Conservation (phyloP, 2,329 filamentous ascomycete genomes). For the Aspergillus sp. region DNA sequence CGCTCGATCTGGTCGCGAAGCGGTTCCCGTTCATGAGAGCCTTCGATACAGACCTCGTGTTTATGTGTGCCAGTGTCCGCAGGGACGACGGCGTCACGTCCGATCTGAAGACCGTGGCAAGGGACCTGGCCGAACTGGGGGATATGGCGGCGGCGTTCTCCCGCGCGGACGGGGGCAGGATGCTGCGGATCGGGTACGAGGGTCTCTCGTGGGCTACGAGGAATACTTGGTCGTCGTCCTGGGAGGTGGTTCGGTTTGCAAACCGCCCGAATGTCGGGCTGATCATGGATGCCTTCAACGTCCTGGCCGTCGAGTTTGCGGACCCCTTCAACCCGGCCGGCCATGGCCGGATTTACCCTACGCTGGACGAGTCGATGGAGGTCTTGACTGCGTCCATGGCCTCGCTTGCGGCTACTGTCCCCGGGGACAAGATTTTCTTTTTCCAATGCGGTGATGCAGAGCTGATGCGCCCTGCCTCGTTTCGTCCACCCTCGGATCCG, state of each 20-base stretch:
- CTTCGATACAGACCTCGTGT: constrained; percentile 26
- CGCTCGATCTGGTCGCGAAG: constrained; percentile 20
- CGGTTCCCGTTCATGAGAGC: constrained; percentile 28
- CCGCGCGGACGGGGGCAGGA: constrained; percentile 16
- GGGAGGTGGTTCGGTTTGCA: constrained; percentile 24
- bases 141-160: constrained; percentile 22
- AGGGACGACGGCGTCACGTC: constrained; percentile 20
- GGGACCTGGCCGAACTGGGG: constrained; percentile 22
- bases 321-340: constrained; percentile 21
- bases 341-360: constrained; percentile 20
- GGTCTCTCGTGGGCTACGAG: constrained; percentile 23
- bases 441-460: constrained; percentile 25
- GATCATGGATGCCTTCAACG: constrained; percentile 25
- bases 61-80: constrained; percentile 26
- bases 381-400: constrained; percentile 17
- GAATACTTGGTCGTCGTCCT: constrained; percentile 25
- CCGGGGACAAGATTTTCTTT: constrained; percentile 25
- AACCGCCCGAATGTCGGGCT: constrained; percentile 24
- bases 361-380: constrained; percentile 17
- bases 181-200: constrained; percentile 25
- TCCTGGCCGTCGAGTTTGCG: constrained; percentile 25
- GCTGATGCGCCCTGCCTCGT: constrained; percentile 14
- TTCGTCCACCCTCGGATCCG: constrained; percentile 14
- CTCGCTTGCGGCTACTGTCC: constrained; percentile 16
- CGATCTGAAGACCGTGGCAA: constrained; percentile 21